Percentiles rank a stretch among this genome's conserved stretches.
Conservation (phyloP, 1,284 basidiomycete genomes). For the Pterula multifida region DNA sequence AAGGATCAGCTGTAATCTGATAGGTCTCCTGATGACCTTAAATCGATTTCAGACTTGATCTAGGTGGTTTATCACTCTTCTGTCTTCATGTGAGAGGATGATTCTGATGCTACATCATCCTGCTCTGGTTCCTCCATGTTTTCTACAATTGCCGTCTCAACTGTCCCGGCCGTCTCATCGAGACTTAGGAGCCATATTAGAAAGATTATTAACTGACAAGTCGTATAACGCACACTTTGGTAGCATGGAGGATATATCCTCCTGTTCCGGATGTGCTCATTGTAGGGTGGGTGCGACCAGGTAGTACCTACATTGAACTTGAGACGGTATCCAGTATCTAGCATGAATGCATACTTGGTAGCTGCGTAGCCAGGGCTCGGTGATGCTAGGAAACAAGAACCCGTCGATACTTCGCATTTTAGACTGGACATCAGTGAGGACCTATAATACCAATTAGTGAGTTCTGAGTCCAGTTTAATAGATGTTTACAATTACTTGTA, state of each 20-base stretch:
- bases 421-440: slow-evolving; percentile 69
- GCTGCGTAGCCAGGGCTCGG: slow-evolving; percentile 81
- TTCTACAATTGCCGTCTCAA: slow-evolving; percentile 11
- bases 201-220: no score
- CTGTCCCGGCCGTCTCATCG: slow-evolving; percentile 48
- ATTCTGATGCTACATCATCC: background rate
- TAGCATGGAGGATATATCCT: slow-evolving; percentile 78
- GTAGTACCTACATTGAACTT: slow-evolving; percentile 46
- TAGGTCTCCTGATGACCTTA: no score
- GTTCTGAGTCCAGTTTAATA: background rate
- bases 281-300: slow-evolving; percentile 90
- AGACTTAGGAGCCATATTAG: no score
- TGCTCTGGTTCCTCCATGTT: background rate
- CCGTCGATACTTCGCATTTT: slow-evolving; percentile 55
- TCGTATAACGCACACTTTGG: slow-evolving; percentile 64
- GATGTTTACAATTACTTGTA: slow-evolving; percentile 40
- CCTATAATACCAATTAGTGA: slow-evolving; percentile 19
- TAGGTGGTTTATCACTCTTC: slow-evolving; percentile 2
- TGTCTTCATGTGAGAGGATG: background rate
- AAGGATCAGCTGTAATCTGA: background rate
- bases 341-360: slow-evolving; percentile 53
- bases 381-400: slow-evolving; percentile 73
- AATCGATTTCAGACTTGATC: no score
- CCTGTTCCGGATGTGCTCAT: slow-evolving; percentile 89
- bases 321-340: background rate